phyloP scores from a whole-genome alignment of 768 basidiomycete genomes.

The Collybia sp. region DNA sequence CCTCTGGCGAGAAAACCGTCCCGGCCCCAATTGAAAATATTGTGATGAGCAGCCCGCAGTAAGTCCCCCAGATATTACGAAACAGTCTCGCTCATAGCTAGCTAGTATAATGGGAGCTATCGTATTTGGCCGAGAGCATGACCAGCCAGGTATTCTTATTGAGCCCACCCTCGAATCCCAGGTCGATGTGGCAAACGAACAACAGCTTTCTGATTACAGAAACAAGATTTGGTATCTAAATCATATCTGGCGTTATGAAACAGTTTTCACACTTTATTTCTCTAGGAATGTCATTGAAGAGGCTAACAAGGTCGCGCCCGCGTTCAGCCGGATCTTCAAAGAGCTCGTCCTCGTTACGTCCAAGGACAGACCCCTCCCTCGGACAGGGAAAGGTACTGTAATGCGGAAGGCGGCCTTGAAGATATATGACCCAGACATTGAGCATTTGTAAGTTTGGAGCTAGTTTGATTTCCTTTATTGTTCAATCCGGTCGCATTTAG shows the following conservation, averaged over 20 bases:
- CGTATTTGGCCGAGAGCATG: constrained; percentile 33
- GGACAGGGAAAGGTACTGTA: constrained; percentile 42
- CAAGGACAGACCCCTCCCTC: constrained; percentile 33
- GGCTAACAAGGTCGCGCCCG: constrained; percentile 33
- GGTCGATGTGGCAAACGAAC: constrained; percentile 15
- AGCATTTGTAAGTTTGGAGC: constrained; percentile 23
- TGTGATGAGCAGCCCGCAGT: constrained; percentile 15
- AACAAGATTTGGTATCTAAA: constrained; percentile 26
- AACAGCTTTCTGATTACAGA: constrained; percentile 17
- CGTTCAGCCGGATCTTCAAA: constrained; percentile 41
- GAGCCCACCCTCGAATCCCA: constrained; percentile 12
- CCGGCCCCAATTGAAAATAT: constrained; percentile 26
- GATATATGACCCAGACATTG: constrained; percentile 35
- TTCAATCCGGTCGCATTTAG: constrained; percentile 7
- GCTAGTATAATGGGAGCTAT: constrained; percentile 16
- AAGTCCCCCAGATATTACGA: neutral
- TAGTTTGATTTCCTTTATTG: neutral
- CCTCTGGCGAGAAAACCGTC: constrained; percentile 31
- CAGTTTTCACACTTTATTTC: neutral
- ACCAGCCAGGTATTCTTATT: constrained; percentile 20
- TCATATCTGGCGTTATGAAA: neutral
- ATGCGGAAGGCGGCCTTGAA: constrained; percentile 32
- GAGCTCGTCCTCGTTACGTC: constrained; percentile 46
- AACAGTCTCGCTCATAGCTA: neutral
- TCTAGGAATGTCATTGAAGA: constrained; percentile 33